Conservation (phyloP, 1,284 basidiomycete species). For the Fomitopsis schrenkii region DNA sequence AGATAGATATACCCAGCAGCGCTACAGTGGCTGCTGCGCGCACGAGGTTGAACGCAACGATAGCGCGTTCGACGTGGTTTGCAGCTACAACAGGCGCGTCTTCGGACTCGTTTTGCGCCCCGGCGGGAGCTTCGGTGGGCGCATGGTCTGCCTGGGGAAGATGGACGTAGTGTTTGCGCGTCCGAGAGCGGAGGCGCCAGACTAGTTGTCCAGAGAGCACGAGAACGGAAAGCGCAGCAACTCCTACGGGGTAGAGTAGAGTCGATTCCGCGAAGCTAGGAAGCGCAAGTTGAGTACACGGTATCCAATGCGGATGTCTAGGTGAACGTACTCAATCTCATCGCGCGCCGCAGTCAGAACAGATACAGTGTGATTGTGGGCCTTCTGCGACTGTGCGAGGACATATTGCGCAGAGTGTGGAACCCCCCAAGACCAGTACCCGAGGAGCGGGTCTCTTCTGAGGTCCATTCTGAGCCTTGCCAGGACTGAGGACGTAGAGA, state of each 20-base stretch:
- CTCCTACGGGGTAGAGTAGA: neutral
- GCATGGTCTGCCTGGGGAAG: neutral
- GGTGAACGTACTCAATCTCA: neutral
- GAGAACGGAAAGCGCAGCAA: neutral
- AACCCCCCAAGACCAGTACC: neutral
- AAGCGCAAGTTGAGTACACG: too few relatives aligned
- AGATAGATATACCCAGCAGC: conserved; percentile 18
- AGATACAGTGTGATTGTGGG: neutral
- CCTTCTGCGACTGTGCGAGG: neutral
- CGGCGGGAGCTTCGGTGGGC: neutral
- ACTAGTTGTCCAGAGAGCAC: neutral
- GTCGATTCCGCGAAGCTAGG: neutral
- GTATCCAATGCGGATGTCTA: too few relatives aligned
- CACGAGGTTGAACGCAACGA: conserved; percentile 22
- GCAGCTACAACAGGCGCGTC: neutral
- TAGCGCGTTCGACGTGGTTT: conserved; percentile 16
- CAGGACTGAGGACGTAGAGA: neutral
- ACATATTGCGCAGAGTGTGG: neutral
- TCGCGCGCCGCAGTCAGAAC: neutral
- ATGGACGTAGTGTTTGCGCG: neutral
- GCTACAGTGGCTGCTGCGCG: conserved; percentile 17
- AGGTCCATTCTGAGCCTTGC: neutral
- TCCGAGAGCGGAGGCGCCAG: neutral
- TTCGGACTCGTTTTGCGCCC: neutral
- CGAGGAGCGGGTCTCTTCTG: neutral